phyloP scores from a whole-genome alignment of 2,329 filamentous ascomycete genomes.

The Anthostomella pinea region DNA sequence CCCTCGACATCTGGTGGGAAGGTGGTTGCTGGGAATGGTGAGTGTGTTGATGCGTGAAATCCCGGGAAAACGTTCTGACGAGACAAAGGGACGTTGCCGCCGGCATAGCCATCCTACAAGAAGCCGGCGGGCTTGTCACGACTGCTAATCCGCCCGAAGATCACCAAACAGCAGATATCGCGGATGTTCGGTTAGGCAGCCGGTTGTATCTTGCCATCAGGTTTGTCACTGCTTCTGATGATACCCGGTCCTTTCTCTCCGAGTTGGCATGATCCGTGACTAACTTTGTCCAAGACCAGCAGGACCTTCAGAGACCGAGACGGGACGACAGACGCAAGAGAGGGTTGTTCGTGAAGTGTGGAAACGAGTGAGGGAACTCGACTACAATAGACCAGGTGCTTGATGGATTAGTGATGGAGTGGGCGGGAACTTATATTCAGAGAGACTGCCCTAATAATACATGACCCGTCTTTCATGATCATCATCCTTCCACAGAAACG shows the following conservation, averaged over 20 bases:
- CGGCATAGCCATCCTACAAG: slow-evolving; percentile 68
- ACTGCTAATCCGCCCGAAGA: slow-evolving; percentile 68
- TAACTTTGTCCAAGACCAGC: slow-evolving; percentile 46
- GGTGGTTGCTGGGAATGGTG: slow-evolving; percentile 79
- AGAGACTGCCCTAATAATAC: neutral
- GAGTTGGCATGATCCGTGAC: no score
- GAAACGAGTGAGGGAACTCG: slow-evolving; percentile 62
- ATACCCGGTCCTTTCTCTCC: no score
- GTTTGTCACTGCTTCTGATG: no score
- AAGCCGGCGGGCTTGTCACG: slow-evolving; percentile 72
- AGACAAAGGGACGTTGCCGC: slow-evolving; percentile 66
- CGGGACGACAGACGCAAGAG: slow-evolving; percentile 65
- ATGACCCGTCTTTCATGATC: slow-evolving; percentile 7
- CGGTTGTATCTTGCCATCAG: slow-evolving; percentile 69
- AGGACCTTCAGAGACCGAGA: slow-evolving; percentile 58
- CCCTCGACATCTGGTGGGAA: slow-evolving; percentile 81
- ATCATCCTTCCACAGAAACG: no score
- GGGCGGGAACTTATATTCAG: neutral
- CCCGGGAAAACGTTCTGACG: neutral
- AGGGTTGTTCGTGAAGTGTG: slow-evolving; percentile 70
- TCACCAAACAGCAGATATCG: slow-evolving; percentile 51
- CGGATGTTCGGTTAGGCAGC: slow-evolving; percentile 61
- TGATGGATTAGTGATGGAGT: slow-evolving; percentile 1
- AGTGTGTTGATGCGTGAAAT: slow-evolving; percentile 17
- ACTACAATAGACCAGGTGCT: slow-evolving; percentile 63